phyloP scores from a whole-genome alignment of 495 filamentous ascomycete species.

The Aspergillus ostianus region DNA sequence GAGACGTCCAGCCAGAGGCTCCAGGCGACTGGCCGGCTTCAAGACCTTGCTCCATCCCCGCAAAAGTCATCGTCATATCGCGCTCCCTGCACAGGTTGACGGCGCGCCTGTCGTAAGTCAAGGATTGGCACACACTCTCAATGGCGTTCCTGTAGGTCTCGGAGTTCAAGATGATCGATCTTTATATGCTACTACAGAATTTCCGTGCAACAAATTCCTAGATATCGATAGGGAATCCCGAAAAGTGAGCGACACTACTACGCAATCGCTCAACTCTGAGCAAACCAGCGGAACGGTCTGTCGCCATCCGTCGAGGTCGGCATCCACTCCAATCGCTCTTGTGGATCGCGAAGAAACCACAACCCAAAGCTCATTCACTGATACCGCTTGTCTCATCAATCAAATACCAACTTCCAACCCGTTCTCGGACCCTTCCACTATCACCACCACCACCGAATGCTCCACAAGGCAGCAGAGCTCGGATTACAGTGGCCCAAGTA shows the following conservation, averaged over 20 bases:
- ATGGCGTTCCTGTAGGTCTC: not conserved
- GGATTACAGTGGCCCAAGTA: slow-evolving; percentile 3
- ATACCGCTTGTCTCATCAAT: slow-evolving; percentile 11
- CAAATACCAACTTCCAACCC: slow-evolving; percentile 21
- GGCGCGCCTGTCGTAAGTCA: not conserved
- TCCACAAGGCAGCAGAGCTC: slow-evolving; percentile 18
- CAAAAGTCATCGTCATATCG: slow-evolving; percentile 9
- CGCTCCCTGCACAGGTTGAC: not conserved
- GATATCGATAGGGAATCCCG: slow-evolving; percentile 17
- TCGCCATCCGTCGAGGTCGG: slow-evolving; percentile 27
- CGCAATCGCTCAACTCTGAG: slow-evolving; percentile 30
- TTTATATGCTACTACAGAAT: not conserved
- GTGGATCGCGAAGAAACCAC: slow-evolving; percentile 5
- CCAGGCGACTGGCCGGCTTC: slow-evolving; percentile 16
- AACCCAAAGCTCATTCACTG: slow-evolving; percentile 19
- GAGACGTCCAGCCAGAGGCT: slow-evolving; percentile 9
- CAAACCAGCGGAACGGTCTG: slow-evolving; percentile 31
- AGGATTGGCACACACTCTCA: not conserved
- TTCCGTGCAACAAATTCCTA: slow-evolving; percentile 1
- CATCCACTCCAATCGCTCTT: slow-evolving; percentile 21
- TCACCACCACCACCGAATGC: not conserved
- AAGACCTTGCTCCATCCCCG: slow-evolving; percentile 20
- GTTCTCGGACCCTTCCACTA: slow-evolving; percentile 21
- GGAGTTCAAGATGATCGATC: not conserved
- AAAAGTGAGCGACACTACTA: slow-evolving; percentile 30